Percentiles rank a stretch among this genome's conserved stretches.
Conservation (phyloP, 495 filamentous ascomycete genomes). For the Aspergillus bridgeri region DNA sequence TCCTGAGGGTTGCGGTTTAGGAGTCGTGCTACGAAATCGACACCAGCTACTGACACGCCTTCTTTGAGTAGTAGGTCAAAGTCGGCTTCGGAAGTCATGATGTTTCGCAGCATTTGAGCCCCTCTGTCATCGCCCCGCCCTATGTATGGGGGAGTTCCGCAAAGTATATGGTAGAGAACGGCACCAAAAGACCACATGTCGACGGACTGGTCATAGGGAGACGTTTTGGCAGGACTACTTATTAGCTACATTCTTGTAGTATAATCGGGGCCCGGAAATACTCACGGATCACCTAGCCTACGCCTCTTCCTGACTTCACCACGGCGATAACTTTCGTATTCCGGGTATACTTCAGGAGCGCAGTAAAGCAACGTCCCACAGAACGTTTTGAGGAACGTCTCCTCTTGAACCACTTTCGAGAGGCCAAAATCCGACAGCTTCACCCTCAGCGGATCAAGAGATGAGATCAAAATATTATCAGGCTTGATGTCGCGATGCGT, state of each 20-base stretch:
- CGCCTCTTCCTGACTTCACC: constrained; percentile 50
- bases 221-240: constrained; percentile 40
- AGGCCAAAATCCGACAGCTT: constrained; percentile 96
- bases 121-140: constrained; percentile 57
- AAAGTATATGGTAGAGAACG: constrained; percentile 80
- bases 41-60: constrained; percentile 58
- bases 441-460: constrained; percentile 67
- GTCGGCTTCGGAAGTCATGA: constrained; percentile 72
- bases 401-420: constrained; percentile 85
- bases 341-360: constrained; percentile 91
- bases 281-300: constrained; percentile 47
- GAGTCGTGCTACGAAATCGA: constrained; percentile 73
- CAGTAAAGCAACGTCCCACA: constrained; percentile 95
- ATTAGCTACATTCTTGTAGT: constrained; percentile 18
- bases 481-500: constrained; percentile 98
- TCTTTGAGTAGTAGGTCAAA: constrained; percentile 50
- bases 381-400: constrained; percentile 92
- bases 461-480: constrained; percentile 87
- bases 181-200: constrained; percentile 95
- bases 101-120: constrained; percentile 68
- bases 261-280: constrained; percentile 5
- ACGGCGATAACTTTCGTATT: constrained; percentile 56
- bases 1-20: constrained; percentile 67
- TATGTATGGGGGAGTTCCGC: constrained; percentile 70
- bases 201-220: constrained; percentile 79